Conservation (phyloP, 257 asterid species). For the Solanum chmielewskii region DNA sequence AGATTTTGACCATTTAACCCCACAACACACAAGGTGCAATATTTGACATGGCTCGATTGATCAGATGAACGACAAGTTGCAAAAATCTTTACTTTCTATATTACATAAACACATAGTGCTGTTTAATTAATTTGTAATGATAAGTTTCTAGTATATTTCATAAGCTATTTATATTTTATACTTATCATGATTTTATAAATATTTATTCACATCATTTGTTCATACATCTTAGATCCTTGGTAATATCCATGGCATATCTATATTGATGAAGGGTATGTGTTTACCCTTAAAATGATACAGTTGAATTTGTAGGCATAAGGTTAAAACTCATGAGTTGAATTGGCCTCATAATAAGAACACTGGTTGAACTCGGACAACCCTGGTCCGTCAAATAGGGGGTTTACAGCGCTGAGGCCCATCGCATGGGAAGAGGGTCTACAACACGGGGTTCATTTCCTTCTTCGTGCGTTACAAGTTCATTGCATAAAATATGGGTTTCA, state of each 20-base stretch:
- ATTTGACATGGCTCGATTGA: neutral
- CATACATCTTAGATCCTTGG: neutral
- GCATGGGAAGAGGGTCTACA: too few species aligned
- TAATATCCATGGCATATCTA: neutral
- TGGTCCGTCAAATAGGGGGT: neutral
- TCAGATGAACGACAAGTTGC: neutral
- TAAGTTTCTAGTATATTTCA: neutral
- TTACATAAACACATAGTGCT: neutral
- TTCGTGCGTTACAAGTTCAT: neutral
- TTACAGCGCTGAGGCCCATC: neutral
- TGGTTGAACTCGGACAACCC: neutral
- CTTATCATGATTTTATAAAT: neutral
- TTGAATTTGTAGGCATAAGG: neutral
- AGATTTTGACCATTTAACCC: neutral
- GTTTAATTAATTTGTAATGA: too few species aligned
- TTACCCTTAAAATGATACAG: neutral
- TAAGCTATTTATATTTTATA: neutral
- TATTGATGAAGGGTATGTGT: neutral
- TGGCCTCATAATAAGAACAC: too few species aligned
- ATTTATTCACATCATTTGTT: too few species aligned
- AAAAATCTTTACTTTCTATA: neutral
- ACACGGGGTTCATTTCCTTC: neutral
- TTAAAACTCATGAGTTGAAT: neutral
- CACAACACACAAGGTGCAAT: neutral
- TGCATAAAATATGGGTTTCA: neutral